Evolutionary conservation across 495 filamentous ascomycete genomes (phyloP).

Genomic region (Aspergillus indologenus): DNA sequence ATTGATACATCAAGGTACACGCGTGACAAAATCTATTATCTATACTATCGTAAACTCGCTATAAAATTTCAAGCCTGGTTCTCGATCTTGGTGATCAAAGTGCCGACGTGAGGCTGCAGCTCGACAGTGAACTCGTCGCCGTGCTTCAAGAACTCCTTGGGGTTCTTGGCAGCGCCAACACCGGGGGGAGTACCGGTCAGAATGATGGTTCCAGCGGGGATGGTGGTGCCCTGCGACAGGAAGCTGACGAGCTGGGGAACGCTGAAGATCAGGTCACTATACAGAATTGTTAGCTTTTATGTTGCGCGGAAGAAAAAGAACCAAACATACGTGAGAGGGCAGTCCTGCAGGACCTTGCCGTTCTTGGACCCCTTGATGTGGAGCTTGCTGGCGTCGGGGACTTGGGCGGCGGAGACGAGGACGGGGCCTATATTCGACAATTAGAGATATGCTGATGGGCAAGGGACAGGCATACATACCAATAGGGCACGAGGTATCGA

Average conservation of each 20-base stretch:
- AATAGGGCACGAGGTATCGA: conserved; percentile 75
- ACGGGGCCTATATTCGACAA: conserved; percentile 42
- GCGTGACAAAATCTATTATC: background rate
- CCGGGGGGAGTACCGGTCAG: conserved; percentile 74
- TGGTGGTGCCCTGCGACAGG: conserved; percentile 71
- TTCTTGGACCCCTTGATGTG: conserved; percentile 66
- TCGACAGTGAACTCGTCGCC: conserved; percentile 61
- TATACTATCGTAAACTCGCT: background rate
- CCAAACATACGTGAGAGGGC: conserved; percentile 3
- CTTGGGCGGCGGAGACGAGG: conserved; percentile 49
- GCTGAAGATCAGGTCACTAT: conserved; percentile 71
- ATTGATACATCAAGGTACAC: too few relatives aligned
- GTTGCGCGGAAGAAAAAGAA: background rate
- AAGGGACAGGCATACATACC: background rate
- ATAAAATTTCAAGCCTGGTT: background rate
- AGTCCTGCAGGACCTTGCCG: conserved; percentile 65
- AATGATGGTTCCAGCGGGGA: conserved; percentile 76
- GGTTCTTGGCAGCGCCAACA: conserved; percentile 53
- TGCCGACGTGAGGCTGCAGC: conserved; percentile 7
- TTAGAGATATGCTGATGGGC: too few relatives aligned
- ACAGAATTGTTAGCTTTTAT: conserved; percentile 1
- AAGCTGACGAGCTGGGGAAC: conserved; percentile 72
- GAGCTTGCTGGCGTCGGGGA: conserved; percentile 64
- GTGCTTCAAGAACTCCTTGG: conserved; percentile 52
- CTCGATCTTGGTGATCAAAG: conserved; percentile 3